Percentiles rank a stretch among this genome's conserved stretches.
Conservation (phyloP, 176 grass and related monocot genomes). For the Olyra latifolia region DNA sequence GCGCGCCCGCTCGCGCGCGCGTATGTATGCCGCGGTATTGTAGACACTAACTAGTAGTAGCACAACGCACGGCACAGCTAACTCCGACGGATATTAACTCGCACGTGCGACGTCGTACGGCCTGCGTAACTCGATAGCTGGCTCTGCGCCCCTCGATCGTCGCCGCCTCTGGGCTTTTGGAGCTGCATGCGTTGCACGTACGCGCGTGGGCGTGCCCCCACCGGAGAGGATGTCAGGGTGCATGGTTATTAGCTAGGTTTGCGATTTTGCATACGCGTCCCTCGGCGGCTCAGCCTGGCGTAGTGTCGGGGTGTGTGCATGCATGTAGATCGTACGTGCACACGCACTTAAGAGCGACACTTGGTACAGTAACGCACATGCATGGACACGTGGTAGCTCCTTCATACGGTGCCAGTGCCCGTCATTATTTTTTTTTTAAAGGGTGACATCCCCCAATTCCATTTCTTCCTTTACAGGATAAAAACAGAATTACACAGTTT, state of each 20-base stretch:
- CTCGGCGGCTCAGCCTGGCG: no score
- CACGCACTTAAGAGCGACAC: constrained; percentile 16
- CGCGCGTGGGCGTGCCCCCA: background rate
- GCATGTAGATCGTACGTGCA: background rate
- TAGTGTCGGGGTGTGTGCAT: no score
- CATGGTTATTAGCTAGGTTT: background rate
- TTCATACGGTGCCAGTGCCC: no score
- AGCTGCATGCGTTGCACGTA: constrained; percentile 14
- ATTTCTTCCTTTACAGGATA: no score
- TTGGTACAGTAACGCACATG: background rate
- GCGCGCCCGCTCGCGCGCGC: no score
- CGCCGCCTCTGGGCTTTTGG: background rate
- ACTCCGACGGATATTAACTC: constrained; percentile 21
- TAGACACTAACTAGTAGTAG: no score
- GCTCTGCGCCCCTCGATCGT: background rate
- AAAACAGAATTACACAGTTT: no score
- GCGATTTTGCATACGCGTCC: no score
- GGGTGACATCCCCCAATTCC: no score
- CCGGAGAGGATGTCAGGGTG: background rate
- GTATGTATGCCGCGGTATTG: no score
- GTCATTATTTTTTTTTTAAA: no score
- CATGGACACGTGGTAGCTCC: no score
- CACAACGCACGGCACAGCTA: background rate
- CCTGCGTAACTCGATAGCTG: background rate
- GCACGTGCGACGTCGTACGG: constrained; percentile 53